Percentiles rank a stretch among this genome's conserved stretches.
phyloP scores from a whole-genome alignment of 352 stramenopile genomes.

The Phytophthora melonis region DNA sequence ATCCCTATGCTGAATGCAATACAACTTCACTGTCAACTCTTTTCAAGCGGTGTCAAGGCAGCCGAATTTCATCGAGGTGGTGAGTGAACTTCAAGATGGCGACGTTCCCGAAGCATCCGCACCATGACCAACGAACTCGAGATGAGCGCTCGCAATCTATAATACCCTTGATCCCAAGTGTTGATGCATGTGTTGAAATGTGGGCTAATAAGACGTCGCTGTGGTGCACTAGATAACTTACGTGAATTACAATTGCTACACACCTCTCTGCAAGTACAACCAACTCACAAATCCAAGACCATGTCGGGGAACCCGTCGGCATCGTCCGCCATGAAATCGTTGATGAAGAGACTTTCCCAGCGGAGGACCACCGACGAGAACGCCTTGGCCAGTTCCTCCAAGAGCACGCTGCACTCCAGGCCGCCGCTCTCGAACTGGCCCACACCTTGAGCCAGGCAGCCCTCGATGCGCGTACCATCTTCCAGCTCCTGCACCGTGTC shows the following conservation, averaged over 20 bases:
- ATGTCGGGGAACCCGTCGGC: conserved; percentile 49
- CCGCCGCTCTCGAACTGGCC: conserved; percentile 66
- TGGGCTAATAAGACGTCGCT: not conserved
- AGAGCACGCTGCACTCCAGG: conserved; percentile 50
- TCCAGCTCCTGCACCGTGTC: conserved; percentile 46
- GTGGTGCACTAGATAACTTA: conserved; percentile 27
- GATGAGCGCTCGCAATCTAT: too few relatives aligned
- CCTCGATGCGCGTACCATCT: conserved; percentile 53
- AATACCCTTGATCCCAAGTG: too few relatives aligned
- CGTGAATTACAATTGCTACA: conserved; percentile 32
- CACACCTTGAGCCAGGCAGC: conserved; percentile 62
- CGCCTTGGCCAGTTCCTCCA: conserved; percentile 68
- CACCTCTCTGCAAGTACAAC: not conserved
- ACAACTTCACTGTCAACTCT: too few relatives aligned
- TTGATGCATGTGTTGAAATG: too few relatives aligned
- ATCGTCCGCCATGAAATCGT: conserved; percentile 64
- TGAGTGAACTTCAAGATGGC: too few relatives aligned
- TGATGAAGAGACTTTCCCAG: conserved; percentile 78
- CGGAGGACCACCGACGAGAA: conserved; percentile 76
- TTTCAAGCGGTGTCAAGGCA: too few relatives aligned
- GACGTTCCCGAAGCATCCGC: too few relatives aligned
- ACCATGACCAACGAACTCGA: too few relatives aligned
- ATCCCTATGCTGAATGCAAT: not conserved
- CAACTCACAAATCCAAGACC: conserved; percentile 46
- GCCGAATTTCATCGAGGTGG: too few relatives aligned